Evolutionary conservation across 306 rosid genomes (phyloP).

Genomic region (Cucurbita argyrosperma): DNA sequence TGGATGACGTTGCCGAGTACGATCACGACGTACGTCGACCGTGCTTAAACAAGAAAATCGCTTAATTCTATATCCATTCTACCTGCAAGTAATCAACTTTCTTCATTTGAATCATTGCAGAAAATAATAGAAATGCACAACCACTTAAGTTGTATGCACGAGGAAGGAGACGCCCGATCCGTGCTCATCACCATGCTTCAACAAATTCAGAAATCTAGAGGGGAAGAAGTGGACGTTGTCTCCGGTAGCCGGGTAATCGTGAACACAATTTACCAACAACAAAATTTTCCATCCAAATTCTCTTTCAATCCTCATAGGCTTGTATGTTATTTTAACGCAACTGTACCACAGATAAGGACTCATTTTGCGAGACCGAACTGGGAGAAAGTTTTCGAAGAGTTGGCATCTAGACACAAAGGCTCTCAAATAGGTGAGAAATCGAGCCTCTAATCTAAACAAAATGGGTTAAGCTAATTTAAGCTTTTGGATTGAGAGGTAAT

Average conservation of each 20-base stretch:
- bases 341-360: constrained; percentile 40
- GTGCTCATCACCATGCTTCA: constrained; percentile 59
- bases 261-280: background rate
- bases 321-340: background rate
- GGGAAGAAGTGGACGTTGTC: constrained; percentile 58
- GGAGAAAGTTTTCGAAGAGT: constrained; percentile 42
- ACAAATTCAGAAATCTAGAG: constrained; percentile 42
- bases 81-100: background rate
- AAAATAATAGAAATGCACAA: constrained; percentile 51
- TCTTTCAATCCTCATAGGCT: background rate
- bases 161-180: constrained; percentile 60
- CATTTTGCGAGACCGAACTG: constrained; percentile 88
- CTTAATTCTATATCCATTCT: background rate
- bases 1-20: constrained; percentile 55
- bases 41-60: background rate
- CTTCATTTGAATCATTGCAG: constrained; percentile 23
- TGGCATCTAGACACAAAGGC: background rate
- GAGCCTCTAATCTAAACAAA: background rate
- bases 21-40: constrained; percentile 23
- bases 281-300: background rate
- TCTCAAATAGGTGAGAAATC: background rate
- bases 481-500: too few relatives aligned
- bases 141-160: constrained; percentile 48
- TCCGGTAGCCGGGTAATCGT: constrained; percentile 53
- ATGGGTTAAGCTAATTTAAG: background rate